Conservation (phyloP, 257 asterid species). For the Salvia miltiorrhiza region DNA sequence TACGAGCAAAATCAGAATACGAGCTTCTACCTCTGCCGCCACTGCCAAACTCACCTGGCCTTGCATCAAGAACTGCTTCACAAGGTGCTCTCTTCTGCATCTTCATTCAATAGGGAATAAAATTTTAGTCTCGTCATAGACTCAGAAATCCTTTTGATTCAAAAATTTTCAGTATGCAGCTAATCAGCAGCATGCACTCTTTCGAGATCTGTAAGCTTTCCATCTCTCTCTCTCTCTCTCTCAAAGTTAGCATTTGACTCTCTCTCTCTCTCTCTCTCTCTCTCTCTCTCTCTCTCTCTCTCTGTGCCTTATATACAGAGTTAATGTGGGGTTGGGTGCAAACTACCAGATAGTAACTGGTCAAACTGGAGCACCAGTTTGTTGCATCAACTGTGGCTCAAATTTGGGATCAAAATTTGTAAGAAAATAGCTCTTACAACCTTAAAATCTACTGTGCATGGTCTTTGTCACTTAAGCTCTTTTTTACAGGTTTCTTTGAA, state of each 20-base stretch:
- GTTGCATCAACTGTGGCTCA: constrained; percentile 16
- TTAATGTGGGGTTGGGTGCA: constrained; percentile 17
- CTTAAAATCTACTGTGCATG: not conserved
- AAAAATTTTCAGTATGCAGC: not conserved
- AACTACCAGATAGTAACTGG: not conserved
- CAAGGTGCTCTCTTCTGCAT: constrained; percentile 11
- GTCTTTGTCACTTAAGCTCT: not conserved
- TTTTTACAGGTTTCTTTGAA: constrained; percentile 16
- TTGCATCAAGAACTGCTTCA: constrained; percentile 9
- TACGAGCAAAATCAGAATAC: constrained; percentile 1
- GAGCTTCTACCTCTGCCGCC: constrained; percentile 12
- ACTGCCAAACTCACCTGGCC: constrained; percentile 16
- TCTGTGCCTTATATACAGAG: constrained; percentile 4
- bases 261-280: not conserved
- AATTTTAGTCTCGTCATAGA: not conserved
- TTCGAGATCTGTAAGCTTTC: constrained; percentile 2
- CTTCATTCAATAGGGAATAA: not conserved
- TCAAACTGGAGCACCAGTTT: constrained; percentile 7
- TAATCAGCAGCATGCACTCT: not conserved
- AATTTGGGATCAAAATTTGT: constrained; percentile 9
- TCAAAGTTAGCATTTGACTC: not conserved
- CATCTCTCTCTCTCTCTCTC: not conserved
- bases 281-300: not conserved
- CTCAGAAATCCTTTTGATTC: not conserved
- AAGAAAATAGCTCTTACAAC: constrained; percentile 1